Percentiles rank a stretch among this genome's conserved stretches.
phyloP scores from a whole-genome alignment of 495 filamentous ascomycete genomes.

The Annulohypoxylon nitens region DNA sequence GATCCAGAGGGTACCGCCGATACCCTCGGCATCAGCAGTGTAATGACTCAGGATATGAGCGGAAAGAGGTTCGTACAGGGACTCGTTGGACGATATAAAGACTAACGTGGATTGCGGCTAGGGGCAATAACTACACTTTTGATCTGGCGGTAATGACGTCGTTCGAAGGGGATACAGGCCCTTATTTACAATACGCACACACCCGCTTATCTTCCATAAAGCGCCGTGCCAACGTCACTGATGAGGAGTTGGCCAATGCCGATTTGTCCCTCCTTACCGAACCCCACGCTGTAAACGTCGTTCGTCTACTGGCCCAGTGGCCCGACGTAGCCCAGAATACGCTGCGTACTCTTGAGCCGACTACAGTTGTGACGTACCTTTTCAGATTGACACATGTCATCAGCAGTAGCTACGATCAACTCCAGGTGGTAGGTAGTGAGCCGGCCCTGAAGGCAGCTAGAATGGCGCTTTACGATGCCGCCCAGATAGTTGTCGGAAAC shows the following conservation, averaged over 20 bases:
- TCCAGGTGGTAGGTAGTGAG: slow-evolving; percentile 81
- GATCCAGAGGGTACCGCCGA: slow-evolving; percentile 68
- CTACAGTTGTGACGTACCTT: slow-evolving; percentile 81
- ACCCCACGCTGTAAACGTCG: slow-evolving; percentile 70
- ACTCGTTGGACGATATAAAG: neutral
- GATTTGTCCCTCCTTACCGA: slow-evolving; percentile 71
- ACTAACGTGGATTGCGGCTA: slow-evolving; percentile 40
- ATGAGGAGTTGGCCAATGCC: slow-evolving; percentile 67
- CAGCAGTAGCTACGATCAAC: slow-evolving; percentile 84
- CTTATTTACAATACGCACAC: slow-evolving; percentile 78
- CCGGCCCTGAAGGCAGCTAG: slow-evolving; percentile 79
- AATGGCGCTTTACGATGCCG: slow-evolving; percentile 85
- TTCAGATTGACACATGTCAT: slow-evolving; percentile 90
- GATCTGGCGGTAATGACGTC: slow-evolving; percentile 75
- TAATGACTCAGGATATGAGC: slow-evolving; percentile 76
- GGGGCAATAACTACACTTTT: slow-evolving; percentile 74
- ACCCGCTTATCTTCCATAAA: slow-evolving; percentile 73
- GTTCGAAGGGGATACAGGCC: slow-evolving; percentile 78
- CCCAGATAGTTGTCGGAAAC: slow-evolving; percentile 81
- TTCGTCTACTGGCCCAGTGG: slow-evolving; percentile 72
- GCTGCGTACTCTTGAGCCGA: slow-evolving; percentile 73
- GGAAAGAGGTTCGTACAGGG: slow-evolving; percentile 66
- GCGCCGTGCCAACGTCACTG: slow-evolving; percentile 64
- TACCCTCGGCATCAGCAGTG: slow-evolving; percentile 70
- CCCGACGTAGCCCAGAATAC: slow-evolving; percentile 74